Evolutionary conservation across 208 protist genomes (phyloP).

Genomic region (Balamuthia mandrillaris): DNA sequence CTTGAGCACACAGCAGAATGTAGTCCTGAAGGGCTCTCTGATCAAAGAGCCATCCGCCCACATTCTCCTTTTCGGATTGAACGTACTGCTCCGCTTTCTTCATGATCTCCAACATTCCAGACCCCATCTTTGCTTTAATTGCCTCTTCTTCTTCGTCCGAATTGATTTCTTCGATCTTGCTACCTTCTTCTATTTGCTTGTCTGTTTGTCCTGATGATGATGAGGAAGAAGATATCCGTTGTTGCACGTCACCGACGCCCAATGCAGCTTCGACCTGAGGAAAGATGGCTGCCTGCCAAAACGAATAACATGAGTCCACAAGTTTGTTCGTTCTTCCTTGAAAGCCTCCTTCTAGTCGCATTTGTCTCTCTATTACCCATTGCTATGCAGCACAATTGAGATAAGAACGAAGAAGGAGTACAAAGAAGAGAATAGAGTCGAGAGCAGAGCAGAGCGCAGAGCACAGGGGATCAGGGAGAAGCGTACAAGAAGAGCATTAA

Average conservation of each 20-base stretch:
- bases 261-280: slow-evolving; percentile 44
- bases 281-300: slow-evolving; percentile 72
- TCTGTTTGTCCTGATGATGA: background rate
- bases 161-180: background rate
- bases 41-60: slow-evolving; percentile 40
- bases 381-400: background rate
- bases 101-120: background rate
- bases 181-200: background rate
- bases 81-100: background rate
- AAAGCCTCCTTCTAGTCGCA: slow-evolving; percentile 75
- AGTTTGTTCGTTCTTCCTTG: slow-evolving; percentile 82
- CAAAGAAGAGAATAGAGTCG: no score
- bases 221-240: background rate
- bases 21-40: slow-evolving; percentile 66
- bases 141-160: background rate
- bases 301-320: slow-evolving; percentile 82
- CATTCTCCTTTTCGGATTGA: background rate
- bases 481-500: slow-evolving; percentile 38
- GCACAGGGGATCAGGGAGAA: background rate
- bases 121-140: background rate
- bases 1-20: slow-evolving; percentile 65
- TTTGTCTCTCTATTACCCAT: slow-evolving; percentile 68
- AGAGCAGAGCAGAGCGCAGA: background rate
- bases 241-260: background rate
- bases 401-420: no score